A percentile compares a stretch with the other conserved stretches of the same genome.
phyloP scores from a whole-genome alignment of 305 asterid genomes.

The Fraxinus xanthoxyloides region DNA sequence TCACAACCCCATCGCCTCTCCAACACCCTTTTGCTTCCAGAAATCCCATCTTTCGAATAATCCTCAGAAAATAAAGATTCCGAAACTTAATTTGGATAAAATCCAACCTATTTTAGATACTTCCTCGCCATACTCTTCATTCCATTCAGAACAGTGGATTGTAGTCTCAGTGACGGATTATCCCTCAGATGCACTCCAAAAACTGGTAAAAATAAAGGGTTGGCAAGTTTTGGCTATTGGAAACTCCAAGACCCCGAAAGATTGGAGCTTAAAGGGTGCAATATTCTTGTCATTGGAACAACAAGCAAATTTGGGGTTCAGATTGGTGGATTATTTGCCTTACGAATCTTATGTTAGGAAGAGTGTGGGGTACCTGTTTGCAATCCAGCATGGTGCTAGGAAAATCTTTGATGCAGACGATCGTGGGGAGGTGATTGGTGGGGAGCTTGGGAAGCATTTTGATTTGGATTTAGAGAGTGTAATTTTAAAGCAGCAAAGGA shows the following conservation, averaged over 20 bases:
- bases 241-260: conserved; percentile 61
- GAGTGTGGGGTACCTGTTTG: conserved; percentile 69
- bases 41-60: conserved; percentile 32
- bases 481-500: conserved; percentile 56
- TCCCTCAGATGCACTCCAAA: conserved; percentile 49
- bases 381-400: conserved; percentile 75
- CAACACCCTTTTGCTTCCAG: conserved; percentile 41
- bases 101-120: conserved; percentile 42
- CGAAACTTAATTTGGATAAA: conserved; percentile 44
- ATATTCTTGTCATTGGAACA: conserved; percentile 55
- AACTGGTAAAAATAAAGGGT: conserved; percentile 48
- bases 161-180: conserved; percentile 61
- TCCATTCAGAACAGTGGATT: conserved; percentile 68
- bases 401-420: conserved; percentile 68
- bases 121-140: conserved; percentile 47
- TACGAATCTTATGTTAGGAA: conserved; percentile 74
- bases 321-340: conserved; percentile 69
- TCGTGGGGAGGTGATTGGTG: conserved; percentile 63
- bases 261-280: conserved; percentile 65
- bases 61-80: conserved; percentile 38
- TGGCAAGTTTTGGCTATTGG: conserved; percentile 77
- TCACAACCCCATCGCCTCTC: conserved; percentile 24
- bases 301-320: conserved; percentile 67
- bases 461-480: conserved; percentile 65
- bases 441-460: conserved; percentile 65